Evolutionary conservation across 306 rosid genomes (phyloP).

Genomic region (Urtica urens): DNA sequence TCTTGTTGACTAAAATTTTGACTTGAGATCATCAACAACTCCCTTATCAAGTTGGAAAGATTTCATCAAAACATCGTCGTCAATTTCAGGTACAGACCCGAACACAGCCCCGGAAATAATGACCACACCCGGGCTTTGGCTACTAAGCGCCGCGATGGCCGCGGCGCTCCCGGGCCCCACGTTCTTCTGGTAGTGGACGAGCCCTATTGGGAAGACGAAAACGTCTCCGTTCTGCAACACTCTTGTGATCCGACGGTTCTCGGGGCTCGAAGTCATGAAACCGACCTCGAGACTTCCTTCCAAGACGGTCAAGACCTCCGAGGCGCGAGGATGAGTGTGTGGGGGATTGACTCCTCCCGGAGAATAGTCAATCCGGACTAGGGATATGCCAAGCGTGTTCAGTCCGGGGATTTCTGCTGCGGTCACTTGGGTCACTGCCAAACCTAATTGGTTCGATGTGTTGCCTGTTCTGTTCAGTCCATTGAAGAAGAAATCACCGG

Average conservation of each 20-base stretch:
- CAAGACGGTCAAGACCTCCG: slow-evolving; percentile 23
- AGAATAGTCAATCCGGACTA: slow-evolving; percentile 22
- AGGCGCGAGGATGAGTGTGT: slow-evolving; percentile 36
- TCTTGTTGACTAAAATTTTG: slow-evolving; percentile 28
- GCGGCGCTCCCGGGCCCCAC: slow-evolving; percentile 17
- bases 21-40: slow-evolving; percentile 12
- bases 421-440: slow-evolving; percentile 17
- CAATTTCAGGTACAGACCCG: slow-evolving; percentile 20
- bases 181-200: slow-evolving; percentile 28
- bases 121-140: slow-evolving; percentile 33
- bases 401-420: slow-evolving; percentile 22
- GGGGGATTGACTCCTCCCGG: slow-evolving; percentile 28
- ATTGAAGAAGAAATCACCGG: slow-evolving; percentile 15
- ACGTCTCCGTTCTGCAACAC: slow-evolving; percentile 31
- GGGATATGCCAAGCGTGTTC: slow-evolving; percentile 29
- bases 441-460: slow-evolving; percentile 16
- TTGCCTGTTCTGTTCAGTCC: slow-evolving; percentile 22
- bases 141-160: slow-evolving; percentile 26
- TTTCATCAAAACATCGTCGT: slow-evolving; percentile 16
- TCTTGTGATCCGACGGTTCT: slow-evolving; percentile 18
- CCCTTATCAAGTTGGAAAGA: slow-evolving; percentile 23
- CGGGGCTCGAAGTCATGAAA: slow-evolving; percentile 23
- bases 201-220: slow-evolving; percentile 28
- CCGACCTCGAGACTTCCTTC: slow-evolving; percentile 32
- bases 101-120: slow-evolving; percentile 20